Base-by-base conservation (phyloP, 1,284 basidiomycete genomes). In the Cutaneotrichosporon daszewskae region DNA sequence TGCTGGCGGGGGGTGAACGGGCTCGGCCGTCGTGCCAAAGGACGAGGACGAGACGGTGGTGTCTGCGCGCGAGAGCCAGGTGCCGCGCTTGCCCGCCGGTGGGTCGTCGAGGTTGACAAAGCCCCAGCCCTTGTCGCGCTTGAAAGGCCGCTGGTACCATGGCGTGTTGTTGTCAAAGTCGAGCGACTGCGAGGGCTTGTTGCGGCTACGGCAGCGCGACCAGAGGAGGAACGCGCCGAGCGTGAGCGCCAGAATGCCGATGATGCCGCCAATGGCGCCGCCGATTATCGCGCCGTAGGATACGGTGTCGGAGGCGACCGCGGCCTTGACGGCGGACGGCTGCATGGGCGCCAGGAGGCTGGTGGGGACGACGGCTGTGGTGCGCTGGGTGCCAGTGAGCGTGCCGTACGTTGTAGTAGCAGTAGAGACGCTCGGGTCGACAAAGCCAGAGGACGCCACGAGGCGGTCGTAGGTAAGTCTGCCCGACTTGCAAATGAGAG, bases 381-480 rank as follows among this genome's bases (percentile, higher is more conserved):
- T 31, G n/a, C n/a, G 29, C 43, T 25, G 25, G 19, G 36, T 18
- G 11, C 31, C 23, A 2, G 31, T 10, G 37, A 17, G 12, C 37
- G 26, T 16, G 42, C 18, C 32, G n/a, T n/a, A n/a, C 6, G 20
- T 29, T 27, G 32, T 11, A 3, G 32, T 27, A 7, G 19, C 29
- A 14, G 31, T 17, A 9, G 14, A 13, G 19, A 6, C 17, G 2
- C 14, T 19, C 19, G 33, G 38, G 9, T 40, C 11, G 18, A 23
- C 38, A 3, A 60, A 24, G 4, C 50, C 47, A 1, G 43, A 45
- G 29, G 49, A 36, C 1, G 54, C 40, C 5, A 61, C 53, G 3
- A 65, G 36, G 13, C 54, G 45, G 41, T 68, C 65, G 37, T 63
- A 61, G 10, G 45, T 46, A 14, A 68, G 37, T 37, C 60, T 37